phyloP scores from a whole-genome alignment of 805 yeast genomes.

The Metschnikowia sp. region DNA sequence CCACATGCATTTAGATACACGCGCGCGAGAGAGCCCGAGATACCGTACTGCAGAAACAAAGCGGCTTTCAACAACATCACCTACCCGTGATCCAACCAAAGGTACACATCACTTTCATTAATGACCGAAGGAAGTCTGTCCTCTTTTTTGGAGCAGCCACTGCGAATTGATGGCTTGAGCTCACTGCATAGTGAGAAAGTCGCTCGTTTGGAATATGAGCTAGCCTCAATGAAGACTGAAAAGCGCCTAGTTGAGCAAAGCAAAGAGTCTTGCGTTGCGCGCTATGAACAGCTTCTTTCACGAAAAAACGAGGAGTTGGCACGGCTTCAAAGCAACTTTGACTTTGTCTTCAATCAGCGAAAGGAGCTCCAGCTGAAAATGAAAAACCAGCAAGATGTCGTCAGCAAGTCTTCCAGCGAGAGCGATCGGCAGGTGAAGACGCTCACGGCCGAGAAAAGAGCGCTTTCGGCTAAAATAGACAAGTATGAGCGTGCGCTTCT shows the following conservation, averaged over 20 bases:
- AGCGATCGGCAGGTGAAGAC: slow-evolving; percentile 19
- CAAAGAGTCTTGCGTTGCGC: slow-evolving; percentile 20
- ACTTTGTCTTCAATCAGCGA: slow-evolving; percentile 33
- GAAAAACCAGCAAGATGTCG: slow-evolving; percentile 29
- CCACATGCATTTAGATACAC: too few relatives aligned
- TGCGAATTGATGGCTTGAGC: slow-evolving; percentile 5
- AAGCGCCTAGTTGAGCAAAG: slow-evolving; percentile 29
- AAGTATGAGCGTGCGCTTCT: slow-evolving; percentile 22
- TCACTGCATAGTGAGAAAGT: slow-evolving; percentile 7
- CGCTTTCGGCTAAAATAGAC: slow-evolving; percentile 10
- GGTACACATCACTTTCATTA: too few relatives aligned
- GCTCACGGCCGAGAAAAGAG: slow-evolving; percentile 20
- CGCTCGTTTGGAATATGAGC: slow-evolving; percentile 30
- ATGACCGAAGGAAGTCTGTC: slow-evolving; percentile 19
- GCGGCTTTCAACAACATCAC: too few relatives aligned
- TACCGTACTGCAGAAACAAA: background rate
- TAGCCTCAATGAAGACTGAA: slow-evolving; percentile 31
- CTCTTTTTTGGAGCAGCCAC: slow-evolving; percentile 18
- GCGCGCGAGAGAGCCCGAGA: too few relatives aligned
- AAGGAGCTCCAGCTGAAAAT: slow-evolving; percentile 30
- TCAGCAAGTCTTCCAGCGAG: slow-evolving; percentile 17
- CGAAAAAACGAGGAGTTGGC: slow-evolving; percentile 32
- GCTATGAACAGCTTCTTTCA: slow-evolving; percentile 25
- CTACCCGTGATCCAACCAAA: too few relatives aligned
- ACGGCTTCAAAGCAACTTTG: slow-evolving; percentile 34